A percentile compares a stretch with the other conserved stretches of the same genome.
Evolutionary conservation across 495 filamentous ascomycete species (phyloP).

Genomic region (Xylaria grammica): DNA sequence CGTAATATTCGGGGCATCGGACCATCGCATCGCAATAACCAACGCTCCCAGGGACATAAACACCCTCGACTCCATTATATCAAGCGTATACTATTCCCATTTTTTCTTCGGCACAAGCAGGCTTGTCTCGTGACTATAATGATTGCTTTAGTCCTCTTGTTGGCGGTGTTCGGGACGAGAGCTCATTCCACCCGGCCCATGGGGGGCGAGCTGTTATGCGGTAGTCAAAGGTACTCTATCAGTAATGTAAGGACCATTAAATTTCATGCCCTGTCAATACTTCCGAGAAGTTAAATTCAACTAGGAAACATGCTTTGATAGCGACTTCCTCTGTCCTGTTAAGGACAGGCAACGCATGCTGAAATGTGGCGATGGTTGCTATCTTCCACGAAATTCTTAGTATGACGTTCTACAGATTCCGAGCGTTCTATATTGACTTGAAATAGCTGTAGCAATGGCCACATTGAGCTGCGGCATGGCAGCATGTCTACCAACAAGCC

Average conservation of each 20-base stretch:
- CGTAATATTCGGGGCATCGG: neutral
- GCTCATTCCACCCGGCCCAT: neutral
- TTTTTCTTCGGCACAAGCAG: neutral
- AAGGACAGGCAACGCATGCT: slow-evolving; percentile 41
- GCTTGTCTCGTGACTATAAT: slow-evolving; percentile 1
- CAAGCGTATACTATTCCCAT: neutral
- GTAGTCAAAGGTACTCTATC: slow-evolving; percentile 43
- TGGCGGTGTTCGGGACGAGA: slow-evolving; percentile 2
- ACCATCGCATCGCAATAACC: neutral
- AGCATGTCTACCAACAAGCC: slow-evolving; percentile 10
- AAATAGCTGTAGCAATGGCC: slow-evolving; percentile 32
- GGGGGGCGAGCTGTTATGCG: slow-evolving; percentile 39
- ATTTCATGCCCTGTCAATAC: neutral
- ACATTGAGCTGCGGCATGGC: slow-evolving; percentile 27
- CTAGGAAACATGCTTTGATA: slow-evolving; percentile 52
- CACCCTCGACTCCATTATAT: neutral
- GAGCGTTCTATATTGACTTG: slow-evolving; percentile 10
- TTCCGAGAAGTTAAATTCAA: neutral
- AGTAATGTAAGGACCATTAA: slow-evolving; percentile 34
- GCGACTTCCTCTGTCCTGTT: slow-evolving; percentile 49
- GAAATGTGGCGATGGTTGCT: slow-evolving; percentile 47
- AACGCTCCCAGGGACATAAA: neutral
- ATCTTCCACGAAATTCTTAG: slow-evolving; percentile 33
- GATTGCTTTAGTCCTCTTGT: slow-evolving; percentile 15
- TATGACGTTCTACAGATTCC: neutral